phyloP scores from a whole-genome alignment of 768 basidiomycete species.

The Tylopilus subfusipes region DNA sequence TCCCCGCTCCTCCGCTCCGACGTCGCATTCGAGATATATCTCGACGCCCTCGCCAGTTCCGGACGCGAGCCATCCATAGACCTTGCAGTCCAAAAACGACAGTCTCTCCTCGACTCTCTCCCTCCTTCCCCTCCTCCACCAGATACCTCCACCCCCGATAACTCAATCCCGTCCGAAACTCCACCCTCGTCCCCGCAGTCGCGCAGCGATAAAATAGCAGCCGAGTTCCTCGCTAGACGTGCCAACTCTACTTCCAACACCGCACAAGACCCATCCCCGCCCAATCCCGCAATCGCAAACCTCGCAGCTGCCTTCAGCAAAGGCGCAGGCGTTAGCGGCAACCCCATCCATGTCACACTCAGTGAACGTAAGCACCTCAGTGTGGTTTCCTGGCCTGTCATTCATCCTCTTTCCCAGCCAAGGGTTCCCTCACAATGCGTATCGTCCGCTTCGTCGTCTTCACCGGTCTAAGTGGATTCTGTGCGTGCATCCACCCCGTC shows the following conservation, averaged over 20 bases:
- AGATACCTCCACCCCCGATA: constrained; percentile 20
- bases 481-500: constrained; percentile 39
- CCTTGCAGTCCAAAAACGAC: constrained; percentile 65
- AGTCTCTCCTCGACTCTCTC: constrained; percentile 51
- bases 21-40: constrained; percentile 73
- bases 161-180: constrained; percentile 1
- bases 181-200: constrained; percentile 24
- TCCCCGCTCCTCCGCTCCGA: constrained; percentile 71
- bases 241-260: constrained; percentile 8
- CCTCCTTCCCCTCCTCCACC: constrained; percentile 6
- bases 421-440: constrained; percentile 62
- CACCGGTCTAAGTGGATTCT: constrained; percentile 57
- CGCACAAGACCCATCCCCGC: constrained; percentile 8
- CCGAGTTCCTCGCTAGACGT: constrained; percentile 36
- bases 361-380: constrained; percentile 62
- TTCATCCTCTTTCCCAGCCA: constrained; percentile 43
- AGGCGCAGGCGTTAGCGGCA: constrained; percentile 42
- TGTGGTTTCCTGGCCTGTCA: background rate
- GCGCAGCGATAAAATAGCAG: constrained; percentile 41
- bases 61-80: constrained; percentile 55
- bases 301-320: constrained; percentile 40
- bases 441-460: constrained; percentile 60
- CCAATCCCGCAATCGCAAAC: constrained; percentile 40
- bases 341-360: constrained; percentile 78
- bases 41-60: constrained; percentile 59